Evolutionary conservation across 2,329 filamentous ascomycete species (phyloP), one percentile per base, ranked within the genome.

Genomic region (Ramularia endophylla): DNA sequence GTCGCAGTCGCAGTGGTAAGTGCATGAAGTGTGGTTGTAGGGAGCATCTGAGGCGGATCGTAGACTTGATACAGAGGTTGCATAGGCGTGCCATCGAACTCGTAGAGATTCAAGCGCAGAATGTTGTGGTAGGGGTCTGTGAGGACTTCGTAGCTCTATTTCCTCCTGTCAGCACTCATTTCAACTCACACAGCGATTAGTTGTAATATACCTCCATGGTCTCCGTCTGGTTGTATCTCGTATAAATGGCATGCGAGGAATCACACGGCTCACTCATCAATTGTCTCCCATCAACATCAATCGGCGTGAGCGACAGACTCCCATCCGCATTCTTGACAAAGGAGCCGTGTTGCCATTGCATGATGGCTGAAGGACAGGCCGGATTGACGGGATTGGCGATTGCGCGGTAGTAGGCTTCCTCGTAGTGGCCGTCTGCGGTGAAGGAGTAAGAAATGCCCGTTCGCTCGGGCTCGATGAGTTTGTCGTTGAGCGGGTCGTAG

Each of bases 361-460:
- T 77, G 35, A 85, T 73, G 7, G 75, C 79, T 40, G 71, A 69
- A 2, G 80, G 76, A 54, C 82, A 86, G 45, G 67, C 62, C 19
- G 82, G 82, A 11, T 72, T 66, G 13, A 29, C 29, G 35, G 56
- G 82, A 58, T 86, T 85, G 35, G 82, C 65, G 55, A 85, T 64
- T 8, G 80, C 80, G 48, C 81, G 73, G 61, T 85, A 87, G 60
- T 81, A 79, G 11, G 83, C 80, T 55, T 79, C 73, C 64, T 87
- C 83, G 57, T 74, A 87, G 61, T 73, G 71, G 16, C 82, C 82
- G 58, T 85, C 77, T 29, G 64, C 68, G 3, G 79, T 81, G 63
- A 87, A 87, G 8, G 83, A 86, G 65, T 85, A 87, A 12, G 82
- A 85, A 50, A 85, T 83, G 17, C 83, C 83, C 0, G 82, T 77